phyloP scores from a whole-genome alignment of 176 grass and related monocot genomes.

The Poa pratensis region DNA sequence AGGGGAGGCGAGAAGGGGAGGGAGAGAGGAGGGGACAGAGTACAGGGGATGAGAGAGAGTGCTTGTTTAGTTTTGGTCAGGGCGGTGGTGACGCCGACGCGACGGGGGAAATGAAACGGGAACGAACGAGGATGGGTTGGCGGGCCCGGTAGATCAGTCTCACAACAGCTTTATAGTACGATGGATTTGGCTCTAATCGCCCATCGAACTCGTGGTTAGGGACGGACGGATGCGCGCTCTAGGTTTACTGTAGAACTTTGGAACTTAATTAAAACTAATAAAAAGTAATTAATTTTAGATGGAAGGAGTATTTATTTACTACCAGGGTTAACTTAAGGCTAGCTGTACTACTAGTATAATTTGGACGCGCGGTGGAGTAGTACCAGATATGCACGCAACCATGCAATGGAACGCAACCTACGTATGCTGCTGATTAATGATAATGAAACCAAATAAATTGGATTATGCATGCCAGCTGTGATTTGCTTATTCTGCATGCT shows the following conservation, averaged over 20 bases:
- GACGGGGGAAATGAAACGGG: slow-evolving; percentile 36
- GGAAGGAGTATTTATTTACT: background rate
- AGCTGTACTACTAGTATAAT: too few relatives aligned
- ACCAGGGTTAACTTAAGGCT: background rate
- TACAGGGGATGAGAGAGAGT: background rate
- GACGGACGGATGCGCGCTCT: too few relatives aligned
- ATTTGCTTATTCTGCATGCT: background rate
- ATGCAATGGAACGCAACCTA: too few relatives aligned
- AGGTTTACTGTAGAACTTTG: background rate
- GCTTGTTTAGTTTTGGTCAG: slow-evolving; percentile 35
- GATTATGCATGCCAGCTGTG: background rate
- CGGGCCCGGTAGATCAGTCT: background rate
- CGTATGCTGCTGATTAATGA: background rate
- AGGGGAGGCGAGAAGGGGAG: background rate
- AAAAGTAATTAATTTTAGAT: background rate
- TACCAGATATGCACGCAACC: background rate
- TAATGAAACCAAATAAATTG: background rate
- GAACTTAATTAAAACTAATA: background rate
- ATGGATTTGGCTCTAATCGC: slow-evolving; percentile 10
- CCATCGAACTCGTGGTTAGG: background rate
- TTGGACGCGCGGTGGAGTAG: background rate
- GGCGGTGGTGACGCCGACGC: slow-evolving; percentile 49
- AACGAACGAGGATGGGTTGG: slow-evolving; percentile 14
- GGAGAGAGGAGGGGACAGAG: background rate
- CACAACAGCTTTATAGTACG: background rate